These are phyloP conservation scores for Actinidia chinensis DNA, from an alignment of 179 eudicot genomes.

Conservation along the genomic window DNA sequence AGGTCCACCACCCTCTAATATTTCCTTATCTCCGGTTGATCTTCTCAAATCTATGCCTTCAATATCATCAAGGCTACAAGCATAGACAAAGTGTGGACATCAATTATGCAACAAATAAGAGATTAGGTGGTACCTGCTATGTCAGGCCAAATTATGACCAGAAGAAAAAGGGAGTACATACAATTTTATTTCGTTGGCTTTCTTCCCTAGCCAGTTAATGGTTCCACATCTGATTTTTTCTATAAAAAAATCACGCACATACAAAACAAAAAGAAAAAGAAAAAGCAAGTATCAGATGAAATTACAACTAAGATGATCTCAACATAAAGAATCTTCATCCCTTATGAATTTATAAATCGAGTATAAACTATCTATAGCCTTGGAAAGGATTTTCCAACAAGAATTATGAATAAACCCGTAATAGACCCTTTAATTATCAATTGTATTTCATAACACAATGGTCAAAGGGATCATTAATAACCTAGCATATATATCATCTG, in stretches of 20 bases:
- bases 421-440: too few species aligned
- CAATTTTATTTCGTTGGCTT: slow-evolving; percentile 74
- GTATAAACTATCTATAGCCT: too few species aligned
- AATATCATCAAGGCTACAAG: slow-evolving; percentile 67
- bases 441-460: too few species aligned
- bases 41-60: slow-evolving; percentile 83
- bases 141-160: not conserved
- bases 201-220: slow-evolving; percentile 79
- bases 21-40: slow-evolving; percentile 80
- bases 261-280: too few species aligned
- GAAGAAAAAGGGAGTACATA: slow-evolving; percentile 21
- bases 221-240: slow-evolving; percentile 78
- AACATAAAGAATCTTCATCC: not conserved
- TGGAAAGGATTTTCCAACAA: too few species aligned
- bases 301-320: not conserved
- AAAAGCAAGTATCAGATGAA: not conserved
- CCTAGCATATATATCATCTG: too few species aligned
- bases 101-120: slow-evolving; percentile 18
- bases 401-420: too few species aligned
- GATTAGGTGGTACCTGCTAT: not conserved
- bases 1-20: slow-evolving; percentile 61
- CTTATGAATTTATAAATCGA: too few species aligned
- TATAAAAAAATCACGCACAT: too few species aligned
- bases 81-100: slow-evolving; percentile 2
- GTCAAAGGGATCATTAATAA: too few species aligned